phyloP scores from a whole-genome alignment of 2,329 filamentous ascomycete species.

The Fusarium beomiforme region DNA sequence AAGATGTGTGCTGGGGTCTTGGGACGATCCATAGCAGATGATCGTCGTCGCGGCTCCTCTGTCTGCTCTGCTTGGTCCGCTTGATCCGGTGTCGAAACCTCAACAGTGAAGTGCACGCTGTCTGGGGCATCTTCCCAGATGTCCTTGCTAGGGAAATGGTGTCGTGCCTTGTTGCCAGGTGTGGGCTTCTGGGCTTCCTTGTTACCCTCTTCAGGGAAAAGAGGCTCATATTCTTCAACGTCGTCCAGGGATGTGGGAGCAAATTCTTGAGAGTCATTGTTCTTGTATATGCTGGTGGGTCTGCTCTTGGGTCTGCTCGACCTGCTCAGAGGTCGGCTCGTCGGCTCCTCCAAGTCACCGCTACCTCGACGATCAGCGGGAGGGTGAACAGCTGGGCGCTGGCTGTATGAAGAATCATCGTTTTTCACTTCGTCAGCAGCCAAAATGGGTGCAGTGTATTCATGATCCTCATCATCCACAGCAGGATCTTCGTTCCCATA shows the following conservation, averaged over 20 bases:
- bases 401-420: slow-evolving; percentile 71
- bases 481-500: slow-evolving; percentile 55
- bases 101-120: slow-evolving; percentile 81
- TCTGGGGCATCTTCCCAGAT: slow-evolving; percentile 97
- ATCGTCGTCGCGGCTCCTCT: slow-evolving; percentile 52
- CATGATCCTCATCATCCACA: slow-evolving; percentile 67
- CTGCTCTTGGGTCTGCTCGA: slow-evolving; percentile 51
- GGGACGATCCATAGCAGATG: slow-evolving; percentile 48
- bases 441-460: slow-evolving; percentile 81
- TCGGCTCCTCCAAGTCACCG: slow-evolving; percentile 64
- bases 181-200: slow-evolving; percentile 55
- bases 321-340: slow-evolving; percentile 70
- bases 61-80: slow-evolving; percentile 50
- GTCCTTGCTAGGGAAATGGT: slow-evolving; percentile 90
- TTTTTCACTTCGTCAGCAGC: slow-evolving; percentile 89
- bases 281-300: slow-evolving; percentile 67
- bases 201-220: slow-evolving; percentile 84
- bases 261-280: slow-evolving; percentile 62
- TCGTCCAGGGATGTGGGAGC: slow-evolving; percentile 80
- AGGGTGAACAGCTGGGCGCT: slow-evolving; percentile 86
- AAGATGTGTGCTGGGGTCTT: slow-evolving; percentile 72
- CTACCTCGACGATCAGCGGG: slow-evolving; percentile 71
- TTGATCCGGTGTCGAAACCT: slow-evolving; percentile 80
- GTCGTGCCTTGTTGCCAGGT: slow-evolving; percentile 64
- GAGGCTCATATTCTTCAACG: slow-evolving; percentile 92